A percentile compares a stretch with the other conserved stretches of the same genome.
These are phyloP conservation scores for Neurospora sp. DNA, from an alignment of 495 filamentous ascomycete species.

Conservation along the genomic window DNA sequence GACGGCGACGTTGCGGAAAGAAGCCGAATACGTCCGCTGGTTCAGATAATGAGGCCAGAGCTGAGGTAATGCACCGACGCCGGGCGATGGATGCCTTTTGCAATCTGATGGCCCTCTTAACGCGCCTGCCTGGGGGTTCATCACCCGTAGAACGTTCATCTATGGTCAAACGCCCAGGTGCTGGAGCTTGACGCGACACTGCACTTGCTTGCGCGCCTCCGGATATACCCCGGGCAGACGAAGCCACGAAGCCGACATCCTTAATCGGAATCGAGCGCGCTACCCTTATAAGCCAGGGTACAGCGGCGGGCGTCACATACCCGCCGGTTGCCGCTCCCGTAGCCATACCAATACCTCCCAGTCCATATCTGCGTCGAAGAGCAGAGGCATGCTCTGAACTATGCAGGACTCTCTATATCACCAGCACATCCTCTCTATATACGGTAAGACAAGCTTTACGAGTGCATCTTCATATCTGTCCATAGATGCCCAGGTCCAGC, in stretches of 20 bases:
- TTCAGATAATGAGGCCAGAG: background rate
- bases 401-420: slow-evolving; percentile 17
- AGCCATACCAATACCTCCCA: background rate
- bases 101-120: background rate
- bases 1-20: background rate
- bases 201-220: slow-evolving; percentile 12
- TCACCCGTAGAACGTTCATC: background rate
- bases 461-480: slow-evolving; percentile 7
- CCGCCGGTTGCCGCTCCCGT: background rate
- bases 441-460: slow-evolving; percentile 27
- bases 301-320: background rate
- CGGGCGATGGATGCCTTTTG: background rate
- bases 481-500: background rate
- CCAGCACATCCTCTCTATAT: slow-evolving; percentile 22
- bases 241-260: background rate
- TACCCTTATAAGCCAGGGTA: background rate
- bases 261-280: background rate
- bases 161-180: background rate
- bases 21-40: background rate
- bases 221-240: background rate
- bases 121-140: background rate
- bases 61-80: background rate
- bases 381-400: background rate
- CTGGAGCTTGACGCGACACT: background rate
- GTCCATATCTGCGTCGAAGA: background rate